Conservation (phyloP, 2,329 filamentous ascomycete genomes). For the Acarospora socialis region DNA sequence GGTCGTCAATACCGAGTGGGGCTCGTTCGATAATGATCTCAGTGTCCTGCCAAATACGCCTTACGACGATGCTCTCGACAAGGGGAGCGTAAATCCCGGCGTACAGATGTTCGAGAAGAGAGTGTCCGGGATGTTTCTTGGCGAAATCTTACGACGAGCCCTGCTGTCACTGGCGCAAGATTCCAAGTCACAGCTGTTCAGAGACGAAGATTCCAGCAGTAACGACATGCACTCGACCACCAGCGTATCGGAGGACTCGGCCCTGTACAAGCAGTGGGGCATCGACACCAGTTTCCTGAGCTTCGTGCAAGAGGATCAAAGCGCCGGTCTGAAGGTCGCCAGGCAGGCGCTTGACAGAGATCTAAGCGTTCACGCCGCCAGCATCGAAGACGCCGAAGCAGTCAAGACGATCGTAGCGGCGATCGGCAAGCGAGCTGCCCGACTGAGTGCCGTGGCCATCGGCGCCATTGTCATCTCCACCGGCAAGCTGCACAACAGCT, state of each 20-base stretch:
- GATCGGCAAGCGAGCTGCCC: conserved; percentile 75
- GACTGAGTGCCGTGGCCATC: conserved; percentile 76
- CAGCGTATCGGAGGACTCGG: conserved; percentile 48
- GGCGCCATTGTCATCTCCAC: conserved; percentile 72
- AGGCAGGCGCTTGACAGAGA: conserved; percentile 65
- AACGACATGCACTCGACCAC: conserved; percentile 58
- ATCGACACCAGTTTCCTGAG: conserved; percentile 86
- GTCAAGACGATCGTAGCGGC: conserved; percentile 73
- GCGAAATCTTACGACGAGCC: conserved; percentile 74
- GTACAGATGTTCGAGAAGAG: conserved; percentile 99
- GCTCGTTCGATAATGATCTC: conserved; percentile 89
- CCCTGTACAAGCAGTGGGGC: conserved; percentile 69
- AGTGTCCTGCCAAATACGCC: conserved; percentile 73
- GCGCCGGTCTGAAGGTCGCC: conserved; percentile 54
- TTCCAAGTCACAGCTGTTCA: conserved; percentile 55
- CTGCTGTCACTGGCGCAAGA: conserved; percentile 60
- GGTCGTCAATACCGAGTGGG: conserved; percentile 98
- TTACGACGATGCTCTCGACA: conserved; percentile 69
- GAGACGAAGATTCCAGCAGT: conserved; percentile 55
- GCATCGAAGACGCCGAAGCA: conserved; percentile 70
- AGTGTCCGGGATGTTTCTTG: conserved; percentile 94
- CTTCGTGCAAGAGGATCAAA: conserved; percentile 68
- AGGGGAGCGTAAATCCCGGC: conserved; percentile 73
- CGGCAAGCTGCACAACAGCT: conserved; percentile 43
- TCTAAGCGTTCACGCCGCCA: conserved; percentile 61